phyloP scores from a whole-genome alignment of 1,139 yeast genomes.

The Protomyces inouyei region DNA sequence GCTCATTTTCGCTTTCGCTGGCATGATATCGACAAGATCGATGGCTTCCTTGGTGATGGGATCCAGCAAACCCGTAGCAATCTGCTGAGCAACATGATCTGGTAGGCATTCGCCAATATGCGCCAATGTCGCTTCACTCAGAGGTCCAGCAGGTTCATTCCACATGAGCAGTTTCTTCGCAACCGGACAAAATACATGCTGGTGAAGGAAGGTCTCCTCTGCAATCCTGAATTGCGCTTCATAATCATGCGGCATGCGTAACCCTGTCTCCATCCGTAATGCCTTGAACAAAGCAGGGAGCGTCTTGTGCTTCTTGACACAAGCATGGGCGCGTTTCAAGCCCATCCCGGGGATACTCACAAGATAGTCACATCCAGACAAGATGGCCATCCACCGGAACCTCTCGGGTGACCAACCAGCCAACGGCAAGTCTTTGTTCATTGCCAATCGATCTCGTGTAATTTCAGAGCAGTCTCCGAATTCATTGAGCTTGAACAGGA shows the following conservation, averaged over 20 bases:
- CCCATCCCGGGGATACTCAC: constrained; percentile 82
- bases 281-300: constrained; percentile 56
- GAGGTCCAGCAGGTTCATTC: constrained; percentile 49
- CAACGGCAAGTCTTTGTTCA: constrained; percentile 46
- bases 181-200: constrained; percentile 74
- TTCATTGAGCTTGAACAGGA: constrained; percentile 78
- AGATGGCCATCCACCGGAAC: constrained; percentile 69
- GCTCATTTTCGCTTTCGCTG: not conserved
- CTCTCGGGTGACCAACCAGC: constrained; percentile 52
- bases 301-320: constrained; percentile 51
- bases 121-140: constrained; percentile 45
- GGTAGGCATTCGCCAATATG: constrained; percentile 54
- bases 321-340: constrained; percentile 63
- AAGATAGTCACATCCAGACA: constrained; percentile 95
- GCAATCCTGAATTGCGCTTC: constrained; percentile 61
- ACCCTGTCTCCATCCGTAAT: constrained; percentile 59
- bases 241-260: constrained; percentile 54
- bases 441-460: constrained; percentile 43
- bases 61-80: constrained; percentile 16
- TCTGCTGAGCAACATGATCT: constrained; percentile 10
- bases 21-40: not conserved
- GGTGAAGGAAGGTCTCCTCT: constrained; percentile 73
- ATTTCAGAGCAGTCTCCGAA: constrained; percentile 72
- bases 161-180: constrained; percentile 50
- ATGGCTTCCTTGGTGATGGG: constrained; percentile 17